Evolutionary conservation across 2,329 filamentous ascomycete species (phyloP), one percentile per base, ranked within the genome.

Genomic region (Monosporascus sp.): DNA sequence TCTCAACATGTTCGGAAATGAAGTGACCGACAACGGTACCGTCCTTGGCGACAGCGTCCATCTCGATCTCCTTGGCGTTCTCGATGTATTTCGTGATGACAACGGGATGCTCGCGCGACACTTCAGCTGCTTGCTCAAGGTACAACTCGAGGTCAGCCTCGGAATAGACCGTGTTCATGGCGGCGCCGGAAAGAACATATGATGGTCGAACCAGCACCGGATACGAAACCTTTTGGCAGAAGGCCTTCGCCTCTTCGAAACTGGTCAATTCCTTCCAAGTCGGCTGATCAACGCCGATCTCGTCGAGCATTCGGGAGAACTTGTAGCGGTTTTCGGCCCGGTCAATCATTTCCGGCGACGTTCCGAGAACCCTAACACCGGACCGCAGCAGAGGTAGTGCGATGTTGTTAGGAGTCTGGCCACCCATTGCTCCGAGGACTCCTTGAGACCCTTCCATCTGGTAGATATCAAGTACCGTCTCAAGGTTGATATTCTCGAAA

Each of bases 31-130:
- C 84, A 73, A 97, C 88, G 51, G 82, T 86, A 67, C 94, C 94
- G 62, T 95, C 88, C 64, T 86, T 87, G 51, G 93, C 94, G 45
- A 99, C 94, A 41, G 94, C 94, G 65, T 99, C 94, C 94, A 99
- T 97, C 74, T 99, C 94, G 59, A 99, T 97, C 72, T 99, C 94
- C 79, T 99, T 97, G 60, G 94, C 94, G 62, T 96, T 94, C 78
- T 99, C 94, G 61, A 99, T 97, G 75, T 97, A 99, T 77, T 99
- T 99, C 56, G 93, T 97, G 67, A 99, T 97, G 57, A 99, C 94
- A 11, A 99, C 94, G 1, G 94, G 94, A 70, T 97, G 90, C 58
- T 97, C 93, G 58, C 89, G 86, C 6, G 94, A 97, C 47, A 99
- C 94, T 60, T 96, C 92, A 7, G 84, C 89, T 51, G 94, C 94